Conservation (phyloP, 257 asterid species). For the Ligustrum vulgare region DNA sequence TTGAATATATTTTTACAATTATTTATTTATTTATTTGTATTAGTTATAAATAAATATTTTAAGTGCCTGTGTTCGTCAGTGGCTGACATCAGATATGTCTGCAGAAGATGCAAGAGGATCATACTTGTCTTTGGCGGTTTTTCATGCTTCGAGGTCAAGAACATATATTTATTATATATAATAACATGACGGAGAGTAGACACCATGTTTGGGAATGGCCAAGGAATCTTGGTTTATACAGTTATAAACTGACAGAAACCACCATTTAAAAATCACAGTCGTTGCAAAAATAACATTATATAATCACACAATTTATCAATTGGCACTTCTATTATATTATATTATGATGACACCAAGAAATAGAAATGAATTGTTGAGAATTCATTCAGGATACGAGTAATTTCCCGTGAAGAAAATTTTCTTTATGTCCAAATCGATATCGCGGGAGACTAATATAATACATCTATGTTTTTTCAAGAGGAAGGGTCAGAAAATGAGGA, state of each 20-base stretch:
- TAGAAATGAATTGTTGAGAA: background rate
- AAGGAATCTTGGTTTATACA: conserved; percentile 39
- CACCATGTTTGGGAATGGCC: conserved; percentile 50
- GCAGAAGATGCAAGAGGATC: conserved; percentile 34
- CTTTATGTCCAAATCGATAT: background rate
- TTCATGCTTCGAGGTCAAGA: conserved; percentile 46
- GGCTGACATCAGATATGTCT: conserved; percentile 28
- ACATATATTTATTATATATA: too few relatives aligned
- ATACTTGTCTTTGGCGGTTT: conserved; percentile 36
- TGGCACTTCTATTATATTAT: too few relatives aligned
- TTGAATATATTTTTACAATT: too few relatives aligned
- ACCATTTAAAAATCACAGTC: background rate
- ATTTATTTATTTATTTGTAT: too few relatives aligned
- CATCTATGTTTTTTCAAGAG: background rate
- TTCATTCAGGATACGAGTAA: background rate
- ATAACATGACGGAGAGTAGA: conserved; percentile 50
- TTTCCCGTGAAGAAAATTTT: background rate
- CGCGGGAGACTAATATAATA: background rate
- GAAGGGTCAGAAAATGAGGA: background rate
- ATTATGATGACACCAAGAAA: background rate
- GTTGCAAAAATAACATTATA: background rate
- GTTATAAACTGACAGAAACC: background rate
- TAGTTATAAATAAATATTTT: too few relatives aligned
- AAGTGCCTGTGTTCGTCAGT: too few relatives aligned
- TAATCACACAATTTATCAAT: background rate